Base-by-base conservation (phyloP, 495 filamentous ascomycete genomes). In the Amniculicola lignicola region DNA sequence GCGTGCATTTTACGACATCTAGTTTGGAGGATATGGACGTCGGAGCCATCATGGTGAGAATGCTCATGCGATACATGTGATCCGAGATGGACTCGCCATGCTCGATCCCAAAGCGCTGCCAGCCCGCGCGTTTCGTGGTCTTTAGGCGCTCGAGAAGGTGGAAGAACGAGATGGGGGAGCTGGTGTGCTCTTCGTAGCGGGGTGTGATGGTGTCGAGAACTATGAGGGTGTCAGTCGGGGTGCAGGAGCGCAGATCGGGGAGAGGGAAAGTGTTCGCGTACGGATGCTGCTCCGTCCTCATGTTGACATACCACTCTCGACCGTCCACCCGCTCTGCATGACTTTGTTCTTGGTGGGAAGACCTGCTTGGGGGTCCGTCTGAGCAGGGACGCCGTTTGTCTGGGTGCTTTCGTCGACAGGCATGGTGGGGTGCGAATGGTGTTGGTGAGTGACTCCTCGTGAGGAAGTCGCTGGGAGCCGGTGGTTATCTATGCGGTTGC, bases 11-110 rank as follows among this genome's bases (percentile, higher is more conserved):
- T 2, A 80, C 75, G 56, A 95, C 78, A 68, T 97, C 82, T 62
- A 98, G 70, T 24, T 73, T 75, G 10, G 78, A 66, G 9, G 83
- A 74, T 10, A 95, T 80, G 12, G 88, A 75, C 0, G 85, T 74
- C 15, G 93, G 94, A n/a, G 89, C 90, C 46, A 97, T 79, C 83
- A 98, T 87, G 28, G 88, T 88, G 73, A 97, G 88, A 65, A 98
- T 82, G 42, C 91, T 89, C 93, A 98, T 98, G 67, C 93, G 89
- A 72, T 98, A 97, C 93, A 98, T 98, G 76, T 98, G 93, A 72
- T 98, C 93, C 22, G 89, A 80, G 69, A 98, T 96, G 0, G 88
- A 93, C 72, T 98, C 93, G 53, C 71, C 72, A 50, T 79, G 64
- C 35, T 80, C 63, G 67, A 97, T 89, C 38, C 80, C 82, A 66